Base-by-base conservation (phyloP, 306 rosid genomes). In the Elaeagnus macrophylla region DNA sequence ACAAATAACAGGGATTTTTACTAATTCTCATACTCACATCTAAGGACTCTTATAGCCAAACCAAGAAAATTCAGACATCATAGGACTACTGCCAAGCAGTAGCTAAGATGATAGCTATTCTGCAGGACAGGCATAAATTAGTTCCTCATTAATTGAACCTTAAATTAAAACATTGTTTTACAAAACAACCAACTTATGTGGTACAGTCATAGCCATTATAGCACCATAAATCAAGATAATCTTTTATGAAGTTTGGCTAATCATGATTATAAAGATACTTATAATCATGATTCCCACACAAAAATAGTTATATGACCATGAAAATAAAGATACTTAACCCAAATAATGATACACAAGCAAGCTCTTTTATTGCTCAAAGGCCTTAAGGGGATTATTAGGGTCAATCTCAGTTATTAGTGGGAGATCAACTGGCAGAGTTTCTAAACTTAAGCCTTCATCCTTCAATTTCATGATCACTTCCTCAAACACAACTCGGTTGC, bases 331-430 rank as follows among this genome's bases (percentile, higher is more conserved):
- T 0, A 25, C 32, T 25, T 25, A 5, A 25, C 32, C 32, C 32
- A 25, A 25, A 25, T 5, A 25, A 25, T 25, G 4, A 25, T 25
- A 25, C n/a, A n/a, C 4, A 25, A n/a, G n/a, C 32, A 25, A 54
- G 18, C 37, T 12, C 53, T 43, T 12, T 48, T 59, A 69, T 52
- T 67, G 50, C 56, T 60, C 61, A 62, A 85, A 89, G 43, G 80
- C 61, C 73, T 83, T 67, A 10, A 89, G 47, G 15, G 97, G 97
- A 49, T 83, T 82, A 39, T 58, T 60, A 10, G 72, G 79, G 51
- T 88, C 91, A n/a, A 88, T 70, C 54, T 80, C 76, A 62, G 45
- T 3, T 44, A 88, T 42, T 46, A 73, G 83, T 10, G 96, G 96
- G 32, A 82, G 88, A 76, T 82, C 88, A 46, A 58, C 71, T 11